A percentile compares a stretch with the other conserved stretches of the same genome.
Evolutionary conservation across 2,329 filamentous ascomycete genomes (phyloP).

Genomic region (Penicillium sp.): DNA sequence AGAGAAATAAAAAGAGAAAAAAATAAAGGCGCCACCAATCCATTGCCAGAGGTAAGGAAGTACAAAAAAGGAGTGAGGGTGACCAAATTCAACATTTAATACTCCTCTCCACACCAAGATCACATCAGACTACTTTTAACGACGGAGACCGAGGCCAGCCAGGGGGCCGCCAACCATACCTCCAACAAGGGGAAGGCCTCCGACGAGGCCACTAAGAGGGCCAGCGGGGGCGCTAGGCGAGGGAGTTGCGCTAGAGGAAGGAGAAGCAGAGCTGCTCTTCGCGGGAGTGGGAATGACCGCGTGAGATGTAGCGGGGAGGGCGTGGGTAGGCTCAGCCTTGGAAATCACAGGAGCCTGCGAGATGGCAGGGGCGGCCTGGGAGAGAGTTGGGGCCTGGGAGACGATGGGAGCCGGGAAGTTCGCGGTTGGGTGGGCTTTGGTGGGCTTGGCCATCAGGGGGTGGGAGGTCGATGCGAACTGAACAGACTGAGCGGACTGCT

Average conservation of each 20-base stretch:
- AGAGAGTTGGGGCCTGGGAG: not conserved
- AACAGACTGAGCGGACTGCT: not conserved
- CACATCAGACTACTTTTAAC: not conserved
- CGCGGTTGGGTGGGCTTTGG: too few species aligned
- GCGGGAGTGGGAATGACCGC: not conserved
- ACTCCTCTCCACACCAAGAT: not conserved
- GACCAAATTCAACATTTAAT: not conserved
- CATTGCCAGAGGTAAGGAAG: constrained; percentile 6
- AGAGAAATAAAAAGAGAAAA: not conserved
- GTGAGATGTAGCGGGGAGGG: not conserved
- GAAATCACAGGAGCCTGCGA: not conserved
- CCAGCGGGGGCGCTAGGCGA: constrained; percentile 2
- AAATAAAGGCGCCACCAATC: not conserved
- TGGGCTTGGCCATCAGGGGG: not conserved
- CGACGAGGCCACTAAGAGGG: not conserved
- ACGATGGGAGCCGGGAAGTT: constrained; percentile 2
- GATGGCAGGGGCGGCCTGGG: not conserved
- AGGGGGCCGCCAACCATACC: constrained; percentile 3
- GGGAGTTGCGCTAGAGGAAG: constrained; percentile 7
- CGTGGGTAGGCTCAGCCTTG: not conserved
- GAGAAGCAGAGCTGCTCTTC: constrained; percentile 6
- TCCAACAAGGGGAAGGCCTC: constrained; percentile 6
- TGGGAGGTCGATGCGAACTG: not conserved
- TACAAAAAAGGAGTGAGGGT: constrained; percentile 6
- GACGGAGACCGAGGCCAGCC: constrained; percentile 1